phyloP scores from a whole-genome alignment of 371 early-diverging fungal species.

The Mucor sp. region DNA sequence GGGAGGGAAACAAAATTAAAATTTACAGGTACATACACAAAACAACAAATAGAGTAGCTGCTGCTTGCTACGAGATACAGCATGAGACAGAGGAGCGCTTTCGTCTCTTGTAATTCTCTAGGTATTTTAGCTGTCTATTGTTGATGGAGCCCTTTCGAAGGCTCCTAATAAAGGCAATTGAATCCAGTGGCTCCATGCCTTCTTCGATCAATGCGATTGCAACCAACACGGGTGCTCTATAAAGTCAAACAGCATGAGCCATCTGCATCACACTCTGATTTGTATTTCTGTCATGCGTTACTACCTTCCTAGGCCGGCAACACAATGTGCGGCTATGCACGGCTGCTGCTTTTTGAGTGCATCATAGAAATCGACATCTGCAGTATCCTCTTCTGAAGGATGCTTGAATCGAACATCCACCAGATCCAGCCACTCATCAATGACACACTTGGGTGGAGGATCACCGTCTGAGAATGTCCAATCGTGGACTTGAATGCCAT shows the following conservation, averaged over 20 bases:
- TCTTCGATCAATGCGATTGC: constrained; percentile 79
- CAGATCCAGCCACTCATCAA: constrained; percentile 71
- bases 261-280: background rate
- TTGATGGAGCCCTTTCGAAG: constrained; percentile 81
- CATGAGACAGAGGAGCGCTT: constrained; percentile 5
- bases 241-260: background rate
- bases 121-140: constrained; percentile 67
- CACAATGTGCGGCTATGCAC: constrained; percentile 82
- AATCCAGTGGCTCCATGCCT: constrained; percentile 79
- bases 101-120: constrained; percentile 61
- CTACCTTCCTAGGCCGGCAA: constrained; percentile 76
- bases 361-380: constrained; percentile 10
- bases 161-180: constrained; percentile 69
- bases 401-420: constrained; percentile 48
- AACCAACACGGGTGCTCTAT: constrained; percentile 64
- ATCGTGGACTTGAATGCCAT: constrained; percentile 75
- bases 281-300: background rate
- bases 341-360: constrained; percentile 28
- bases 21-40: background rate
- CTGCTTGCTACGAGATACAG: constrained; percentile 6
- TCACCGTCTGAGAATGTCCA: constrained; percentile 80
- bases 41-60: background rate
- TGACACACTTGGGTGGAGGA: constrained; percentile 68
- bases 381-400: background rate
- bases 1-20: background rate